Conservation (phyloP, 768 basidiomycete species). For the Tricholoma hemisulphureum region DNA sequence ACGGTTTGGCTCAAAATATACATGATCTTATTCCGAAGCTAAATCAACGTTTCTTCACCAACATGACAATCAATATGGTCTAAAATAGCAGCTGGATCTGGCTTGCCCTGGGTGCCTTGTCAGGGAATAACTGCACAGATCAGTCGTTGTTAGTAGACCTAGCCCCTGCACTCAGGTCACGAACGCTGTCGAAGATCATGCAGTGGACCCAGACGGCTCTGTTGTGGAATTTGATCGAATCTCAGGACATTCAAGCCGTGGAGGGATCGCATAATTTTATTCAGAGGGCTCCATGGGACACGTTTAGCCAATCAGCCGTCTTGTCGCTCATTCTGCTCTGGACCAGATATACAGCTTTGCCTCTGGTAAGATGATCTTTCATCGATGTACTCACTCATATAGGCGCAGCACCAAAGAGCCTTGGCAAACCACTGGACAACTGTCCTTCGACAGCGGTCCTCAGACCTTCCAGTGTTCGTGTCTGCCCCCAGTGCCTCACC, state of each 20-base stretch:
- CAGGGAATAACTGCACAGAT: slow-evolving; percentile 45
- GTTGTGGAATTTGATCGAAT: slow-evolving; percentile 57
- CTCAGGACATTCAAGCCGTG: slow-evolving; percentile 42
- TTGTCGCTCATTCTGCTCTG: slow-evolving; percentile 36
- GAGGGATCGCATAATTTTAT: slow-evolving; percentile 46
- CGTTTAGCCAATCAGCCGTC: slow-evolving; percentile 28
- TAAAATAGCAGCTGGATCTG: slow-evolving; percentile 57
- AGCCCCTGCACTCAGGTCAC: slow-evolving; percentile 40
- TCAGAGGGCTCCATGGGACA: slow-evolving; percentile 46
- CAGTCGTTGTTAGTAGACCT: slow-evolving; percentile 59
- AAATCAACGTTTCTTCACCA: slow-evolving; percentile 47
- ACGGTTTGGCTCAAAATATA: slow-evolving; percentile 53
- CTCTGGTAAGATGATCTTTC: slow-evolving; percentile 40
- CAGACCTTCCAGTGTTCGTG: slow-evolving; percentile 47
- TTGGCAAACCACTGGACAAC: slow-evolving; percentile 55
- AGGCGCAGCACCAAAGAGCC: slow-evolving; percentile 44
- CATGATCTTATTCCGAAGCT: slow-evolving; percentile 47
- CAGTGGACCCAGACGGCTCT: slow-evolving; percentile 58
- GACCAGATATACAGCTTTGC: slow-evolving; percentile 64
- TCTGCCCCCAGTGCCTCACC: slow-evolving; percentile 44
- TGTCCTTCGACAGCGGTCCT: slow-evolving; percentile 44
- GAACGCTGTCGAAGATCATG: slow-evolving; percentile 46
- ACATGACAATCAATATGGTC: slow-evolving; percentile 42
- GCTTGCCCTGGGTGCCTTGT: slow-evolving; percentile 44
- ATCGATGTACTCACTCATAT: slow-evolving; percentile 2